Percentiles rank a stretch among this genome's conserved stretches.
These are phyloP conservation scores for Eucalyptus sp. DNA, from an alignment of 345 rosid species.

Conservation along the genomic window DNA sequence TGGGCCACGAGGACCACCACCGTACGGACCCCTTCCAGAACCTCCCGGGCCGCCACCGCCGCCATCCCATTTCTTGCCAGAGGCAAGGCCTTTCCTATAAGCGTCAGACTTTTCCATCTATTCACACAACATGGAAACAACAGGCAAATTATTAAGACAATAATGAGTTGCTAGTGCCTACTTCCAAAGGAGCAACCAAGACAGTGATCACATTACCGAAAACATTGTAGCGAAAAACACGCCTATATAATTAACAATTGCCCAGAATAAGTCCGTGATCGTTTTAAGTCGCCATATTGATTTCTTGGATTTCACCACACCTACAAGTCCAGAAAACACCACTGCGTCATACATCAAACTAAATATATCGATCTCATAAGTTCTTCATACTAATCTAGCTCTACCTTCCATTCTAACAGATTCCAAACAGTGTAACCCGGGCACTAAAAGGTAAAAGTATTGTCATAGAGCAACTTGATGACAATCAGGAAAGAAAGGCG, in stretches of 20 bases:
- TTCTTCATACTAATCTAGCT: neutral
- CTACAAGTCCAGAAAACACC: neutral
- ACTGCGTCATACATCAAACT: neutral
- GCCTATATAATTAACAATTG: constrained; percentile 41
- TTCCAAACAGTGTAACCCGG: neutral
- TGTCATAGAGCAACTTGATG: neutral
- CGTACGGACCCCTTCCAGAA: constrained; percentile 58
- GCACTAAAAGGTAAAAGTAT: neutral
- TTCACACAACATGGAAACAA: neutral
- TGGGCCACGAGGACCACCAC: constrained; percentile 63
- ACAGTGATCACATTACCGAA: constrained; percentile 26
- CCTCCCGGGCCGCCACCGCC: constrained; percentile 50
- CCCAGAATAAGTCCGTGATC: constrained; percentile 63
- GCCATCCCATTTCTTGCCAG: constrained; percentile 87
- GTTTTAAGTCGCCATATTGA: constrained; percentile 64
- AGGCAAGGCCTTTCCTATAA: constrained; percentile 49
- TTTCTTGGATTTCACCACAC: constrained; percentile 25
- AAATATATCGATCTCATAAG: neutral
- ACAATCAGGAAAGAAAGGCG: neutral
- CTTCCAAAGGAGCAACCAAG: neutral
- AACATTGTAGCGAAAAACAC: constrained; percentile 62
- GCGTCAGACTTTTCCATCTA: constrained; percentile 86
- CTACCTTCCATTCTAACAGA: neutral
- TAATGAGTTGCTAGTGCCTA: neutral
- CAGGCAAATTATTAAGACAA: neutral